Base-by-base conservation (phyloP, 805 yeast genomes). In the Yarrowia osloensis region DNA sequence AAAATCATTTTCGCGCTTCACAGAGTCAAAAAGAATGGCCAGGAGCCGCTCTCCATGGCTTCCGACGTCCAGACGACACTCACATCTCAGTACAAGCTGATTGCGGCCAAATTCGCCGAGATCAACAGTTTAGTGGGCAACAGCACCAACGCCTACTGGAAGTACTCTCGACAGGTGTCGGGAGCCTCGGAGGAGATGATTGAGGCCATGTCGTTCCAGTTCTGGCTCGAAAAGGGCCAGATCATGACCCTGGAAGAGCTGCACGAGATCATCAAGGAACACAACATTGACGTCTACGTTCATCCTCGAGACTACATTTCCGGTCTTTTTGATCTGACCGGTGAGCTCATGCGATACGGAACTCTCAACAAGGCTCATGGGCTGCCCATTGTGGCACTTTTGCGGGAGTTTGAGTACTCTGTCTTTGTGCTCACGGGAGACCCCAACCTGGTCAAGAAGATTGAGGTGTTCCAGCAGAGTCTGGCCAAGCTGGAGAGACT, bases 281-380 rank as follows among this genome's bases (percentile, higher is more conserved):
- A 26, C 7, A 12, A 35, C 22, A 66, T 65, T 22, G 59, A 42
- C 26, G 40, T 62, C 26, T 46, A 68, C 13, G 67, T 74, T 6
- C 42, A 73, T 12, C 65, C 63, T 24, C 76, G 74, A 15, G 82
- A 80, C 69, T 80, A 76, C 68, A 70, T 79, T 31, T 74, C 80
- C 73, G 82, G 82, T 0, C 61, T 79, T n/a, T 74, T 80, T 68
- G 82, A 80, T 68, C 67, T 78, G 57, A 78, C 82, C 0, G 82
- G 82, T 0, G 82, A 80, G 65, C 73, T 80, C 15, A 80, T 80
- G 82, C 68, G 81, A 33, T 77, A 75, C 65, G 75, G 80, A 13
- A 77, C 80, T 19, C 67, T 74, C n/a, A 73, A 77, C 61, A 68
- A 75, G 6, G 31, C 47, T 1, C 66, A 47, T 6, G 63, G 52